Base-by-base conservation (phyloP, 805 yeast genomes). In the Candida alai region DNA sequence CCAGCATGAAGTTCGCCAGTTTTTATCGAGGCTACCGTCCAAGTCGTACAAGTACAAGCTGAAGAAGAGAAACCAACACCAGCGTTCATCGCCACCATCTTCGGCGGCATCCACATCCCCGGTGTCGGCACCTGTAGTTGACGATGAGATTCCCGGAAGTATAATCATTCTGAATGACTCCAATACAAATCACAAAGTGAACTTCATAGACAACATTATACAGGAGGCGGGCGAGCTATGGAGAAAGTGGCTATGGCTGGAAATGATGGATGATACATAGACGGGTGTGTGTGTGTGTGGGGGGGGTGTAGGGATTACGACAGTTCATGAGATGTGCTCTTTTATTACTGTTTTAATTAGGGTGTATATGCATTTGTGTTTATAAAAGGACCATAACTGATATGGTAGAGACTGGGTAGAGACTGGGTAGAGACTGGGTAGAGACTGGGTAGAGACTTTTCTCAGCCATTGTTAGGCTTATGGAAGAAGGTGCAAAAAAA, bases 1-100 rank as follows among this genome's bases (percentile, higher is more conserved):
- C 50, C 95, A 86, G 53, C 79, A 84, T 43, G 97, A 89, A 58
- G 85, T 87, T 28, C 69, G 88, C 24, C 94, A 88, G 52, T 78
- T 78, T 44, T 67, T 89, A 41, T 76, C 76, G 41, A 73, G 80
- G 24, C 51, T 73, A 30, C 76, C 79, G 1, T 67, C 78, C 10
- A 65, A 65, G 40, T 59, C 66, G 11, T 58, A 62, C 54, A 54
- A 50, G 21, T 39, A 37, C 18, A 45, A 43, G 17, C 41, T 41
- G 24, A 38, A 42, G 29, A 35, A 41, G 22, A 34, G 33, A n/a
- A 14, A 19, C 12, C 24, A 10, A 24, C 30, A 26, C 3, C 25
- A 26, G 7, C 12, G 30, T 14, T 10, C 27, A n/a, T 15, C 14
- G 7, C 35, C 42, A 10, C 20, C 30, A 18, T 35, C 47, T n/a